Evolutionary conservation across 176 grass and related monocot genomes (phyloP).

Genomic region (Phoenix dactylifera): DNA sequence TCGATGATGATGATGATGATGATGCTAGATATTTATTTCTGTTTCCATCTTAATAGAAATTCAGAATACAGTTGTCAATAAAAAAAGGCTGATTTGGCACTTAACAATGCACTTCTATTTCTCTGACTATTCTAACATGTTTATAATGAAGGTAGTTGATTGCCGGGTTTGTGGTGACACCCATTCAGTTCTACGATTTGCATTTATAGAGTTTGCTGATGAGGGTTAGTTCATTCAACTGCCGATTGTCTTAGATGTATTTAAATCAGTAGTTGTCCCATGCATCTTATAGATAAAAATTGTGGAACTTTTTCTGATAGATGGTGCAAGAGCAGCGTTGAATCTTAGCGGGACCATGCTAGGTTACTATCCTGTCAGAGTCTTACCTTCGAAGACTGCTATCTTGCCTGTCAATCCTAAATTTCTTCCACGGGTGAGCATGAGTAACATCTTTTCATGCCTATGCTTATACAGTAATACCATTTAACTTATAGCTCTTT

Average conservation of each 20-base stretch:
- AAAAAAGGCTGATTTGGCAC: too few species aligned
- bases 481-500: not conserved
- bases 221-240: not conserved
- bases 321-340: slow-evolving; percentile 15
- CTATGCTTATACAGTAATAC: too few species aligned
- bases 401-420: slow-evolving; percentile 17
- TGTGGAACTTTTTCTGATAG: not conserved
- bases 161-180: slow-evolving; percentile 15
- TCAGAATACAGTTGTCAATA: too few species aligned
- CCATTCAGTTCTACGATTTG: slow-evolving; percentile 14
- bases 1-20: too few species aligned
- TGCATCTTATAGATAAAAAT: too few species aligned
- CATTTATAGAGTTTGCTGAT: slow-evolving; percentile 13
- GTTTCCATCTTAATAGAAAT: too few species aligned
- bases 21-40: too few species aligned
- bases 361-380: slow-evolving; percentile 14
- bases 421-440: slow-evolving; percentile 16
- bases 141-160: slow-evolving; percentile 13
- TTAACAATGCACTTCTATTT: not conserved
- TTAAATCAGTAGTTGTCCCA: too few species aligned
- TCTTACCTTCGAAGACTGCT: slow-evolving; percentile 20
- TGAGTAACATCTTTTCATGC: not conserved
- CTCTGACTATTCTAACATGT: not conserved
- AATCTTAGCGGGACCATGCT: slow-evolving; percentile 9
- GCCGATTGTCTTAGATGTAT: too few species aligned